Evolutionary conservation across 2,329 filamentous ascomycete species (phyloP), one percentile per base, ranked within the genome.

Genomic region (Geosmithia putterillii): DNA sequence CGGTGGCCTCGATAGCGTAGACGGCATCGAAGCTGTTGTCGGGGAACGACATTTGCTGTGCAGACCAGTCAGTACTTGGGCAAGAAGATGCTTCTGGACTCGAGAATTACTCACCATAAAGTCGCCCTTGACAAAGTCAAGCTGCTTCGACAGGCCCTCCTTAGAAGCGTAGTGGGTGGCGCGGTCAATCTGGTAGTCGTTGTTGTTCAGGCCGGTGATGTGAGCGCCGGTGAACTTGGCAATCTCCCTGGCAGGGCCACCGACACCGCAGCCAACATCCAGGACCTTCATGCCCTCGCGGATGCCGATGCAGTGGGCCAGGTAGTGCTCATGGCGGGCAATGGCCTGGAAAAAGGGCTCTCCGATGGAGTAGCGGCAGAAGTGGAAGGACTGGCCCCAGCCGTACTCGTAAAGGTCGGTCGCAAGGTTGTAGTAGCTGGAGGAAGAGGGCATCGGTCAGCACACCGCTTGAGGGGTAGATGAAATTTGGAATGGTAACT

Each of bases 181-280:
- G 51, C 92, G 86, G 61, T 95, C 79, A 52, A 96, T 95, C 70
- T 96, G 92, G 72, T 98, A 98, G 69, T 95, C 87, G 66, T 96
- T 96, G 79, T 95, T 96, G 79, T 96, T 98, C 61, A 96, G 69
- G 38, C 92, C 92, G 20, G 87, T 83, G 49, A 96, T 76, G 55
- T 95, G 87, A 54, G 79, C 83, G 48, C 86, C 90, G 10, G 86
- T 83, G 69, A 98, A 98, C 68, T 94, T 94, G 67, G 86, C 86
- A 56, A 98, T 96, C 70, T 96, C 89, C 48, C 89, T 79, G 7
- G 90, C 92, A 19, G 92, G 92, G 40, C 92, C 92, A 56, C 92
- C 92, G 44, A 96, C 88, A 74, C 92, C 92, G 57, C 92, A 98
- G 48, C 92, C 92, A 46, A 98, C 92, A 58, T 98, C 92, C 23